Percentiles rank a stretch among this genome's conserved stretches.
Conservation (phyloP, 1,284 basidiomycete genomes). For the Boletus sp. region DNA sequence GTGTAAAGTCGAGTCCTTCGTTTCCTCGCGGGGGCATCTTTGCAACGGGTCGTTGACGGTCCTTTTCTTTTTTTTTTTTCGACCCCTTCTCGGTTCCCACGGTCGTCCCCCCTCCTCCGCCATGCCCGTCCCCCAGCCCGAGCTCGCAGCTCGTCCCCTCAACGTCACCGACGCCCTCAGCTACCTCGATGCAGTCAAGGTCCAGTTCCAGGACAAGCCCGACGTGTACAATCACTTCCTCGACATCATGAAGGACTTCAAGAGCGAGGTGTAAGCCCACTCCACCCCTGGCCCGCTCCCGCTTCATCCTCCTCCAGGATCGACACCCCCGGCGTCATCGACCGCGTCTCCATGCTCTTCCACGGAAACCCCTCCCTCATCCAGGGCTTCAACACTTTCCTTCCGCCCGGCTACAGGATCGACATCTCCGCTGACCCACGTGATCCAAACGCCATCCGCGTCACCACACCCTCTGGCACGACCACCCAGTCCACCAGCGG, state of each 20-base stretch:
- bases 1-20: constrained; percentile 73
- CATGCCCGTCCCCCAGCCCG: constrained; percentile 18
- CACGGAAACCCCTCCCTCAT: constrained; percentile 92
- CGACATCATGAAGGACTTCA: constrained; percentile 99
- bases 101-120: constrained; percentile 1
- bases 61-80: neutral
- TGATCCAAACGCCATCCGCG: constrained; percentile 83
- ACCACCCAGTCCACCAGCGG: constrained; percentile 55
- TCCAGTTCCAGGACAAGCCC: constrained; percentile 87
- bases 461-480: constrained; percentile 89
- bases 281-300: neutral
- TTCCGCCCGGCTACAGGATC: constrained; percentile 95
- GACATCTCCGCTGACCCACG: constrained; percentile 80
- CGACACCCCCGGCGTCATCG: constrained; percentile 98
- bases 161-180: constrained; percentile 92
- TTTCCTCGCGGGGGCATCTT: constrained; percentile 50
- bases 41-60: neutral
- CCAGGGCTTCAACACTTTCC: constrained; percentile 98
- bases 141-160: constrained; percentile 45
- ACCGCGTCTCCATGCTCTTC: constrained; percentile 94
- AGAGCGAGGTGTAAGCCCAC: constrained; percentile 79
- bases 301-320: constrained; percentile 55
- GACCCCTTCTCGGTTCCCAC: constrained; percentile 15
- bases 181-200: constrained; percentile 96
- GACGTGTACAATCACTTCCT: constrained; percentile 97